Conservation (phyloP, 2,329 filamentous ascomycete genomes). For the Alternaria triticina region DNA sequence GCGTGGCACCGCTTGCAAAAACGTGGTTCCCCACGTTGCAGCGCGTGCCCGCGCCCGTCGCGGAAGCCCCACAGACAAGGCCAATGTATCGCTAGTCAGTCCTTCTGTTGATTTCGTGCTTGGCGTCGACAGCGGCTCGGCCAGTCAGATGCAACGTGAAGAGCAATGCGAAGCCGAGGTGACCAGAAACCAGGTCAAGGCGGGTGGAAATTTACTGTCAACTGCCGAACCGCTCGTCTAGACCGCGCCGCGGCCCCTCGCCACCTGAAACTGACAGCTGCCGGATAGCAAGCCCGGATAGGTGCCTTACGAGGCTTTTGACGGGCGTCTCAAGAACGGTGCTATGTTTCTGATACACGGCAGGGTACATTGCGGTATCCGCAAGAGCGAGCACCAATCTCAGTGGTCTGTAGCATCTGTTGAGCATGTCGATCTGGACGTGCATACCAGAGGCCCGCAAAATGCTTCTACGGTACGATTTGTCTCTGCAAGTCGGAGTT, state of each 20-base stretch:
- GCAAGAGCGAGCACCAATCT: conserved; percentile 23
- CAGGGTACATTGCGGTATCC: conserved; percentile 13
- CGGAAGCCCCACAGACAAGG: conserved; percentile 31
- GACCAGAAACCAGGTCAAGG: conserved; percentile 20
- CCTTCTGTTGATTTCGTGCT: conserved; percentile 15
- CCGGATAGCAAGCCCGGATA: conserved; percentile 22
- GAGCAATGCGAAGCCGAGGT: conserved; percentile 14
- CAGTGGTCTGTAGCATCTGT: conserved; percentile 19
- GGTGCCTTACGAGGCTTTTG: conserved; percentile 22
- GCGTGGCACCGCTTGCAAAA: conserved; percentile 29
- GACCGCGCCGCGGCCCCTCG: conserved; percentile 18
- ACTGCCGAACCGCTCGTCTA: conserved; percentile 33
- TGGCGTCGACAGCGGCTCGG: conserved; percentile 16
- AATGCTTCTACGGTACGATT: conserved; percentile 1
- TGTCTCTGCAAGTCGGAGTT: not conserved
- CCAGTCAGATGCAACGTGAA: conserved; percentile 14
- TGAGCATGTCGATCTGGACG: conserved; percentile 27
- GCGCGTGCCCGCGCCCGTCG: conserved; percentile 32
- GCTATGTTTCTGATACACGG: conserved; percentile 18
- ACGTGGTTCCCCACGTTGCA: conserved; percentile 45
- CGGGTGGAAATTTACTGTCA: conserved; percentile 17
- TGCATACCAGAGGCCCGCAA: conserved; percentile 7
- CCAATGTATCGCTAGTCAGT: conserved; percentile 33
- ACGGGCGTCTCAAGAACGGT: conserved; percentile 22
- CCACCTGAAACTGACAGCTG: conserved; percentile 21